Percentiles rank a stretch among this genome's conserved stretches.
Conservation (phyloP, 352 stramenopile species). For the Thalassiosira hispida region DNA sequence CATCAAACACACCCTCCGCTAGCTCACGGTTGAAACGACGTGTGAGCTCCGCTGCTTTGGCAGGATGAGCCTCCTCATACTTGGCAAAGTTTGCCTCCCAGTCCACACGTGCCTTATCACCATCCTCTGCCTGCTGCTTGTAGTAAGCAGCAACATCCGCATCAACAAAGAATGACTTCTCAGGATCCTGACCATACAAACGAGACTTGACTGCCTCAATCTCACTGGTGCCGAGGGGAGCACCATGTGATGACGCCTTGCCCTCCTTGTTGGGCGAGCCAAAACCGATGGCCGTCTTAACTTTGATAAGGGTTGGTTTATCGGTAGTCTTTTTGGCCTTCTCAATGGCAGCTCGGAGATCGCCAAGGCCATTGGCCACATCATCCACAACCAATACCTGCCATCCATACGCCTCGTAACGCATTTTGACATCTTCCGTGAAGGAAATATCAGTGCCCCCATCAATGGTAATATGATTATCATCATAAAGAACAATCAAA, state of each 20-base stretch:
- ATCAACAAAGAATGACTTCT: conserved; percentile 90
- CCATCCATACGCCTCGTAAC: conserved; percentile 99
- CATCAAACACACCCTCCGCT: conserved; percentile 85
- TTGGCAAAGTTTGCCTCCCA: conserved; percentile 92
- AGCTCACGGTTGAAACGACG: conserved; percentile 93
- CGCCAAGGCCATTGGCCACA: conserved; percentile 93
- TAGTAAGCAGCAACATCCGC: conserved; percentile 94
- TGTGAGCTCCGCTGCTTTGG: conserved; percentile 93
- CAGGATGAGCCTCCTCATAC: conserved; percentile 91
- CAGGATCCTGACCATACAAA: conserved; percentile 53
- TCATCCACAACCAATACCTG: conserved; percentile 92
- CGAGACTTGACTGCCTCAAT: conserved; percentile 88
- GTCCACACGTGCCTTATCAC: conserved; percentile 74
- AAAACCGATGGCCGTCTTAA: conserved; percentile 96
- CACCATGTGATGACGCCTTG: conserved; percentile 93
- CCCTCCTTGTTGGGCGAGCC: conserved; percentile 89
- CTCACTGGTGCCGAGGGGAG: conserved; percentile 94
- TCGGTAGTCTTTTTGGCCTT: conserved; percentile 93
- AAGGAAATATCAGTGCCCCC: conserved; percentile 95
- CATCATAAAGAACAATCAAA: conserved; percentile 99
- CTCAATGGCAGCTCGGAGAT: conserved; percentile 93
- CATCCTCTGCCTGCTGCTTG: conserved; percentile 84
- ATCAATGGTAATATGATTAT: conserved; percentile 99
- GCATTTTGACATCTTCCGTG: conserved; percentile 97
- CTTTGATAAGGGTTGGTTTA: conserved; percentile 99